A percentile compares a stretch with the other conserved stretches of the same genome.
These are phyloP conservation scores for Salix purpurea DNA, from an alignment of 345 rosid genomes.

Conservation along the genomic window DNA sequence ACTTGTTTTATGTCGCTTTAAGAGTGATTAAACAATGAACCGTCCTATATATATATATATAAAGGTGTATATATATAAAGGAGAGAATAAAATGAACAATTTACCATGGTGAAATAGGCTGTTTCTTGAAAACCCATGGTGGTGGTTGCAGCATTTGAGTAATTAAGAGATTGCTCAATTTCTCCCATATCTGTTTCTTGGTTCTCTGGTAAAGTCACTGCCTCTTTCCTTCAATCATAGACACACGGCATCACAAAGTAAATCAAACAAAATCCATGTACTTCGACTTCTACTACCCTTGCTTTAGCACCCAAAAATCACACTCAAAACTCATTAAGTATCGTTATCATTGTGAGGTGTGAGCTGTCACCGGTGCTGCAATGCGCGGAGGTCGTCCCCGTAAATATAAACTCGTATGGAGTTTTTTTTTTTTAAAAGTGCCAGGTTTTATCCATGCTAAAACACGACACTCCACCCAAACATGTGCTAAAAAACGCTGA, in stretches of 20 bases:
- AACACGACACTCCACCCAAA: background rate
- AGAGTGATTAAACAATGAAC: no score
- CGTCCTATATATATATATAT: no score
- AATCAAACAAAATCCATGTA: background rate
- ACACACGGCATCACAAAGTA: background rate
- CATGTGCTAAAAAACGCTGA: background rate
- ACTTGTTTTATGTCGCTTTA: no score
- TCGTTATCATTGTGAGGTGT: no score
- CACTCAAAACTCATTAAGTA: background rate
- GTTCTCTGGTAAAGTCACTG: slow-evolving; percentile 65
- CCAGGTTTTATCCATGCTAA: no score
- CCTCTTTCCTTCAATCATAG: slow-evolving; percentile 59
- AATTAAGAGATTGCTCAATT: slow-evolving; percentile 44
- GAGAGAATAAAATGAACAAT: background rate
- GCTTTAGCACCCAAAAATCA: background rate
- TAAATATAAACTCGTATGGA: no score
- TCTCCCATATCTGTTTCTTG: slow-evolving; percentile 49
- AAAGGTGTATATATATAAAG: no score
- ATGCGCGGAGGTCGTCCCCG: background rate
- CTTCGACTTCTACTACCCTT: background rate
- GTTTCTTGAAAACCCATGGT: slow-evolving; percentile 51
- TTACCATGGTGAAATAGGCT: slow-evolving; percentile 68
- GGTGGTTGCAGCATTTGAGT: slow-evolving; percentile 31
- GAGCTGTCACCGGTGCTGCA: background rate
- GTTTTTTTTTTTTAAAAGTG: no score